Conservation (phyloP, 345 rosid species). For the Cardamine chenopodiifolia region DNA sequence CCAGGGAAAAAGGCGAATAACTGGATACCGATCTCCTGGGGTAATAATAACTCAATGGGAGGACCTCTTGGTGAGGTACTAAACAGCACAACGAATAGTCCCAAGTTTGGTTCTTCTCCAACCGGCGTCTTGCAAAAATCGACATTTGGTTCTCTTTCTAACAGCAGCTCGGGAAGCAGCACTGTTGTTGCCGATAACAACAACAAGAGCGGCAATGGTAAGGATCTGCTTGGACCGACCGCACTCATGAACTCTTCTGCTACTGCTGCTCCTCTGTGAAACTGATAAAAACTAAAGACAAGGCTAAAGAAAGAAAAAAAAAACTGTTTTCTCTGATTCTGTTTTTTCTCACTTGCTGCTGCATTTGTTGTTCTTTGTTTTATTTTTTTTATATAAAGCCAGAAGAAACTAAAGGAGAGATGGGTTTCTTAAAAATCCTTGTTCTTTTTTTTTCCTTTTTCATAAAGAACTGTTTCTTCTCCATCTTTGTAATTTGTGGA, state of each 20-base stretch:
- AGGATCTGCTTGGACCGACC: constrained; percentile 30
- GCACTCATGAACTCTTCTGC: constrained; percentile 34
- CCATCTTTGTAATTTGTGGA: constrained; percentile 29
- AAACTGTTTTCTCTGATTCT: constrained; percentile 26
- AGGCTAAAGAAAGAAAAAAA: constrained; percentile 24
- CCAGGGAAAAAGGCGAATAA: constrained; percentile 33
- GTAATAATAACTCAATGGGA: constrained; percentile 54
- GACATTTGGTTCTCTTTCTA: constrained; percentile 68
- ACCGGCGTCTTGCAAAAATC: constrained; percentile 81
- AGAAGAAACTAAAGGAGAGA: constrained; percentile 38
- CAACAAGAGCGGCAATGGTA: constrained; percentile 45
- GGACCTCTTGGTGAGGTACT: constrained; percentile 75
- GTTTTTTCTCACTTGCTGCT: constrained; percentile 3
- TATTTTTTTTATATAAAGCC: constrained; percentile 36
- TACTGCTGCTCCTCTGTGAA: constrained; percentile 30
- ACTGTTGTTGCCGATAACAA: constrained; percentile 40
- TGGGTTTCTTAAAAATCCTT: neutral
- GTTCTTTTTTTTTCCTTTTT: constrained; percentile 6
- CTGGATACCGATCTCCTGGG: constrained; percentile 60
- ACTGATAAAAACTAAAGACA: neutral
- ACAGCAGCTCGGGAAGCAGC: constrained; percentile 87
- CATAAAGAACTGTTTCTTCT: constrained; percentile 12
- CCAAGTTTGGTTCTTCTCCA: constrained; percentile 64
- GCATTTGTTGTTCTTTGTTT: constrained; percentile 31
- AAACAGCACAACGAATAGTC: constrained; percentile 50